Evolutionary conservation across 805 yeast genomes (phyloP).

Genomic region (Schwanniomyces sp.): DNA sequence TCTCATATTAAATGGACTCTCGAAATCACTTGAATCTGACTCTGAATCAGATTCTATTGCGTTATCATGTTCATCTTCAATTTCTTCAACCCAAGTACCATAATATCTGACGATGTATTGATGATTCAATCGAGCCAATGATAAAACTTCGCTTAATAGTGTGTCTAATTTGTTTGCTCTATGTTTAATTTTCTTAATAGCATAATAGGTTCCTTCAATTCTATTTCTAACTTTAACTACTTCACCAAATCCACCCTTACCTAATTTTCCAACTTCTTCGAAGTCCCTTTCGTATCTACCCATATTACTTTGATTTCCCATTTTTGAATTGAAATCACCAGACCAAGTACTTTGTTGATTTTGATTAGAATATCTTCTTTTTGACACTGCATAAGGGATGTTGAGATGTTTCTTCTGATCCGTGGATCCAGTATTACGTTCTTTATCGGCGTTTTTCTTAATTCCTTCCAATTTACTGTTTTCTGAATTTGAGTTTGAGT

Average conservation of each 20-base stretch:
- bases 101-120: slow-evolving; percentile 95
- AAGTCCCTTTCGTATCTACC: slow-evolving; percentile 91
- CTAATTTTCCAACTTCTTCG: slow-evolving; percentile 88
- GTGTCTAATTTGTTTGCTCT: slow-evolving; percentile 75
- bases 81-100: slow-evolving; percentile 96
- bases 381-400: slow-evolving; percentile 3
- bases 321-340: background rate
- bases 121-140: slow-evolving; percentile 87
- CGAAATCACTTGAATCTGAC: slow-evolving; percentile 23
- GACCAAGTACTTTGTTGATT: background rate
- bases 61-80: slow-evolving; percentile 20
- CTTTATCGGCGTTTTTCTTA: background rate
- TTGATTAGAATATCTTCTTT: slow-evolving; percentile 24
- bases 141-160: slow-evolving; percentile 86
- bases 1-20: slow-evolving; percentile 20
- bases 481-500: background rate
- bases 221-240: slow-evolving; percentile 96
- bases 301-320: slow-evolving; percentile 14
- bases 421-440: background rate
- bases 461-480: background rate
- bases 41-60: slow-evolving; percentile 23
- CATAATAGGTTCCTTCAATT: slow-evolving; percentile 92
- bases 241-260: slow-evolving; percentile 96
- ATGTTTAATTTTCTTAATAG: slow-evolving; percentile 88
- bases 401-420: background rate